Conservation (phyloP, 371 early-diverging fungal species). For the Apophysomyces trapeziformis region DNA sequence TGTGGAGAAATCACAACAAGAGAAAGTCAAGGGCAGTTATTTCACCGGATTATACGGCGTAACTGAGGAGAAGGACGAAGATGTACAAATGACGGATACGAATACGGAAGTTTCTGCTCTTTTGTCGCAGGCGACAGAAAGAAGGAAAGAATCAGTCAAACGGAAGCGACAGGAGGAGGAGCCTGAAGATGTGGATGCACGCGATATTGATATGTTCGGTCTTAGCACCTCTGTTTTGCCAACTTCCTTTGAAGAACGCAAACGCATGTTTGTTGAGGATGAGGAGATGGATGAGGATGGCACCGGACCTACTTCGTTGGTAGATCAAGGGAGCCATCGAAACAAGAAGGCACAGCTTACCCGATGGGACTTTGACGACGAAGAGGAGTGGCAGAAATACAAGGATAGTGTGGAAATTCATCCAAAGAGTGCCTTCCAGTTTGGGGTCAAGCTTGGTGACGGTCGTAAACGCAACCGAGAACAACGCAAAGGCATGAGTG, state of each 20-base stretch:
- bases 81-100: slow-evolving; percentile 12
- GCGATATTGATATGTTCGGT: slow-evolving; percentile 55
- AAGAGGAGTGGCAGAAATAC: slow-evolving; percentile 76
- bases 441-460: slow-evolving; percentile 79
- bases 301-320: slow-evolving; percentile 43
- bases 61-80: slow-evolving; percentile 29
- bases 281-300: slow-evolving; percentile 60
- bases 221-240: slow-evolving; percentile 47
- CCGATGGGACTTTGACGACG: slow-evolving; percentile 80
- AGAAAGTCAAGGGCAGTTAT: slow-evolving; percentile 20
- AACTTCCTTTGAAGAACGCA: slow-evolving; percentile 50
- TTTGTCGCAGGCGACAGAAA: slow-evolving; percentile 19
- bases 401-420: slow-evolving; percentile 72
- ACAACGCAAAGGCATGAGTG: slow-evolving; percentile 49
- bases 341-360: slow-evolving; percentile 73
- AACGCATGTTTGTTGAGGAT: slow-evolving; percentile 32
- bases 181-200: slow-evolving; percentile 42
- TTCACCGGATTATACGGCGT: slow-evolving; percentile 29
- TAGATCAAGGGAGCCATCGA: slow-evolving; percentile 72
- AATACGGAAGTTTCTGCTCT: slow-evolving; percentile 11
- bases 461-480: slow-evolving; percentile 64
- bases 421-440: slow-evolving; percentile 79
- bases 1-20: not conserved
- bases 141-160: slow-evolving; percentile 18
- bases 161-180: slow-evolving; percentile 17